phyloP scores from a whole-genome alignment of 2,329 filamentous ascomycete genomes.

The Monosporascus sp. region DNA sequence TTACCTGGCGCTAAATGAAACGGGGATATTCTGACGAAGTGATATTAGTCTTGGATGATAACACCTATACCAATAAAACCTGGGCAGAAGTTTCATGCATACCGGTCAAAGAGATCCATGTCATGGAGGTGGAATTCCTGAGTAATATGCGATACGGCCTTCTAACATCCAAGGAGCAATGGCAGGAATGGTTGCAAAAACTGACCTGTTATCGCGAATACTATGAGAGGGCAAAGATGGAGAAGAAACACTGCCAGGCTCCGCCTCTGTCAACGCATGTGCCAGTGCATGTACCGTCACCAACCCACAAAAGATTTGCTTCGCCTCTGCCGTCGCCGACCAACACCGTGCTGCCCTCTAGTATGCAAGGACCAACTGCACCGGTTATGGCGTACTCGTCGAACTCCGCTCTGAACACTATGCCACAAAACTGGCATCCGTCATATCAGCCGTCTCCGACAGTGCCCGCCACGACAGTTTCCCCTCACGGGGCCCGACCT shows the following conservation, averaged over 20 bases:
- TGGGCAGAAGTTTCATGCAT: constrained; percentile 98
- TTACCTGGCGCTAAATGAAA: not conserved
- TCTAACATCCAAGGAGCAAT: constrained; percentile 78
- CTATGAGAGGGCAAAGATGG: constrained; percentile 62
- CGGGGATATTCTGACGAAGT: constrained; percentile 6
- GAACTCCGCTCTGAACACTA: constrained; percentile 23
- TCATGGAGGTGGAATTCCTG: constrained; percentile 99
- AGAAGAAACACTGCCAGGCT: constrained; percentile 26
- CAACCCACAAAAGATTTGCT: constrained; percentile 31
- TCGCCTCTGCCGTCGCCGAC: constrained; percentile 50
- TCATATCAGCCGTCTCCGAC: constrained; percentile 32
- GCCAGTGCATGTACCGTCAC: constrained; percentile 37
- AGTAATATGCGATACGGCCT: constrained; percentile 97
- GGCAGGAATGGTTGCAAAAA: constrained; percentile 81
- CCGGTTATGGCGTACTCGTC: constrained; percentile 39
- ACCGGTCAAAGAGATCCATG: constrained; percentile 88
- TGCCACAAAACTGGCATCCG: constrained; percentile 33
- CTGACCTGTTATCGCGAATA: constrained; percentile 78
- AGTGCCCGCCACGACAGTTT: constrained; percentile 33
- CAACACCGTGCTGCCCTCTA: constrained; percentile 24
- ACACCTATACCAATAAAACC: constrained; percentile 99
- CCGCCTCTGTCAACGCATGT: constrained; percentile 28
- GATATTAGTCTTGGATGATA: constrained; percentile 78
- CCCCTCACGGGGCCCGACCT: constrained; percentile 45
- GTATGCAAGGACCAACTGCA: constrained; percentile 27